phyloP scores from a whole-genome alignment of 805 yeast genomes.

The Starmera quercuum region DNA sequence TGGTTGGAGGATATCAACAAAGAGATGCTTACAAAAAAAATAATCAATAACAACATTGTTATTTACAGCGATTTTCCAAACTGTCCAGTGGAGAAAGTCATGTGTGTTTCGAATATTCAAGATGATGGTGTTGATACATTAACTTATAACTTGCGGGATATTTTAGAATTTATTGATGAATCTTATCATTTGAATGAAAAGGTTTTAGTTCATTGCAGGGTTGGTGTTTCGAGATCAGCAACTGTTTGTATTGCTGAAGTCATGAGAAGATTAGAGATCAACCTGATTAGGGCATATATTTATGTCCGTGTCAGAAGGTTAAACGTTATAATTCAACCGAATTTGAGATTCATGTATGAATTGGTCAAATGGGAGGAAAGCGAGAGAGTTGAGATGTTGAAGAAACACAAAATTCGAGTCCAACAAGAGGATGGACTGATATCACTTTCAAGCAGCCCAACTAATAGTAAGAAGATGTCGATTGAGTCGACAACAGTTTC shows the following conservation, averaged over 20 bases:
- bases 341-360: constrained; percentile 85
- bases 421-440: constrained; percentile 1
- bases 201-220: constrained; percentile 85
- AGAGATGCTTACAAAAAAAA: constrained; percentile 4
- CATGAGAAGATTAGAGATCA: constrained; percentile 65
- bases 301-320: constrained; percentile 85
- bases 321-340: constrained; percentile 92
- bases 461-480: background rate
- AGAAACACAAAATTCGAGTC: background rate
- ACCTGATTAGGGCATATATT: constrained; percentile 72
- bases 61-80: constrained; percentile 7
- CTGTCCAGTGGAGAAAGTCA: constrained; percentile 19
- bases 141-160: constrained; percentile 49
- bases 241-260: constrained; percentile 94
- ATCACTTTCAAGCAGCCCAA: background rate
- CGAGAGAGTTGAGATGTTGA: constrained; percentile 9
- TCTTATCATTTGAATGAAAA: constrained; percentile 37
- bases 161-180: constrained; percentile 59
- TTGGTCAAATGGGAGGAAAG: constrained; percentile 59
- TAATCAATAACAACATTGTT: constrained; percentile 15
- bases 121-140: constrained; percentile 90
- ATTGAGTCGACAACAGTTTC: background rate
- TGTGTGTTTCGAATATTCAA: constrained; percentile 66
- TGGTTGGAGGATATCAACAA: constrained; percentile 43
- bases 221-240: constrained; percentile 92